Base-by-base conservation (phyloP, 352 stramenopile species). In the Phytophthora agathidicida region DNA sequence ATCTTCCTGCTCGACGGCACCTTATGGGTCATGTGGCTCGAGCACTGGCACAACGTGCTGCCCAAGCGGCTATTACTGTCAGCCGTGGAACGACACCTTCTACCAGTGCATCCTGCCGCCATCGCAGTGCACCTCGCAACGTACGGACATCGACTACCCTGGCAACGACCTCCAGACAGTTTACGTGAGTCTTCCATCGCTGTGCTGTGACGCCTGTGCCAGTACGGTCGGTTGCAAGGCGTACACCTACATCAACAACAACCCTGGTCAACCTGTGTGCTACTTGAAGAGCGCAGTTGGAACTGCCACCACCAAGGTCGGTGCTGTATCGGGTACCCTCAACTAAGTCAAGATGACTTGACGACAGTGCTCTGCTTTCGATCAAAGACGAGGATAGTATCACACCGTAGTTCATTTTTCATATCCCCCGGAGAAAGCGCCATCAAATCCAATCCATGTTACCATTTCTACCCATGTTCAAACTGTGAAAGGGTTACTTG, bases 211-310 rank as follows among this genome's bases (percentile, higher is more conserved):
- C 10, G 69, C 58, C 6, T 84, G 75, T 59, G 39, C 60, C 7
- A 65, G 56, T 14, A 75, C 47, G 6, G 10, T 23, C 37, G 43
- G 50, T 13, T 81, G 72, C 60, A 75, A 75, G 49, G 68, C 66
- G 19, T 82, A 82, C 65, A 75, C 73, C 35, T 82, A 68, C 46
- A 64, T 75, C 27, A 77, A 82, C 64, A 77, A 52, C 49, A 68
- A 68, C n/a, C 55, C 49, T 11, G 55, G 60, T n/a, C 13, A 60
- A 8, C 42, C 65, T 0, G 54, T 49, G 22, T 73, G 65, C 35
- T 73, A 73, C 36, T 36, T 75, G 19, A 75, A 71, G 35, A 70
- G 62, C 13, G 65, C 59, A 16, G 53, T 46, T n/a, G 68, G 65
- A 3, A 52, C 49, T 8, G 31, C 68, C 20, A 55, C 17, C 20